phyloP scores from a whole-genome alignment of 208 protist genomes.

The Endotrypanum monterogeii region DNA sequence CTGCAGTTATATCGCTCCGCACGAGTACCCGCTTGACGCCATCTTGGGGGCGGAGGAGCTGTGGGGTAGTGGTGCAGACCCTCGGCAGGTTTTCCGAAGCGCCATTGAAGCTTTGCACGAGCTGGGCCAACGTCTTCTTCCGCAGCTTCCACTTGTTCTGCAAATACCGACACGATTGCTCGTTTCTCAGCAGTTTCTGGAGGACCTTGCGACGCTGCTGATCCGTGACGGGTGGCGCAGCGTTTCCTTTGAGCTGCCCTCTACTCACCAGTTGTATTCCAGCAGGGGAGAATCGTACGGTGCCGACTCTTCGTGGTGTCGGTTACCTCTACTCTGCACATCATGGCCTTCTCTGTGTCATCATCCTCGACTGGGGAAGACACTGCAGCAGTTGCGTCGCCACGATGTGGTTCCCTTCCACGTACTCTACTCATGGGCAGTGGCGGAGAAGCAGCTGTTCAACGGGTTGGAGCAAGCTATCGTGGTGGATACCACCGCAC shows the following conservation, averaged over 20 bases:
- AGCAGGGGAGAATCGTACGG: neutral
- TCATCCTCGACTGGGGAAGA: constrained; percentile 9
- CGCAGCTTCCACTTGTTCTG: constrained; percentile 37
- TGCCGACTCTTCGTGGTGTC: constrained; percentile 33
- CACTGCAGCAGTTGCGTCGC: constrained; percentile 32
- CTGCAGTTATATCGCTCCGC: constrained; percentile 8
- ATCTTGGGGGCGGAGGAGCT: constrained; percentile 32
- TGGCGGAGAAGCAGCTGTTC: constrained; percentile 33
- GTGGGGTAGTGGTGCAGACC: constrained; percentile 38
- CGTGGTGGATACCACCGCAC: constrained; percentile 48
- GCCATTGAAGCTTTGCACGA: constrained; percentile 29
- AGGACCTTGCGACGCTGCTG: constrained; percentile 31
- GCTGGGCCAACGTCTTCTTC: constrained; percentile 16
- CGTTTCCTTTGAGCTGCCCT: constrained; percentile 52
- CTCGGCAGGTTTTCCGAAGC: constrained; percentile 19
- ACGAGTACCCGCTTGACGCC: constrained; percentile 32
- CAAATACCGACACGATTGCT: constrained; percentile 60
- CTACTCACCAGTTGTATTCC: constrained; percentile 37
- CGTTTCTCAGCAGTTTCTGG: constrained; percentile 54
- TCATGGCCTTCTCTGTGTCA: constrained; percentile 38
- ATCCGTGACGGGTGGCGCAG: constrained; percentile 25
- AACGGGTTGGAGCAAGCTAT: constrained; percentile 32
- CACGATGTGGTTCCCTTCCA: constrained; percentile 54
- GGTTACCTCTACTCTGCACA: constrained; percentile 37
- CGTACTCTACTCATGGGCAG: constrained; percentile 54